Evolutionary conservation across 805 yeast genomes (phyloP).

Genomic region (Saccharomycopsis fermentans): DNA sequence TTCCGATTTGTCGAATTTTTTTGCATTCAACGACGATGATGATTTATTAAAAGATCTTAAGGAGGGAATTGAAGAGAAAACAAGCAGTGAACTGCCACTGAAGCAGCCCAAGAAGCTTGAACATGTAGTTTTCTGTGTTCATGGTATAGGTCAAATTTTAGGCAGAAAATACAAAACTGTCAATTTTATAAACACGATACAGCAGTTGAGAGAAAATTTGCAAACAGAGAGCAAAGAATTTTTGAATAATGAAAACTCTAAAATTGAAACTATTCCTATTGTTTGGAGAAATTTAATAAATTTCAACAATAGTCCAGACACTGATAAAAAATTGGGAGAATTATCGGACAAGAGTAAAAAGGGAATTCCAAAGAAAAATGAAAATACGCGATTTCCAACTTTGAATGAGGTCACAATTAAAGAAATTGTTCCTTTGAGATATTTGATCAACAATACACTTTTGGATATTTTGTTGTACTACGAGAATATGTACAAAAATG

Average conservation of each 20-base stretch:
- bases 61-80: conserved; percentile 23
- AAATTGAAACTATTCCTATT: conserved; percentile 79
- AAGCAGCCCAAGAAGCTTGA: conserved; percentile 26
- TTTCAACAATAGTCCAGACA: conserved; percentile 33
- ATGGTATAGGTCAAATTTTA: conserved; percentile 88
- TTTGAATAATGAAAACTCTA: conserved; percentile 42
- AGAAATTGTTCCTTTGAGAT: conserved; percentile 68
- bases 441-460: conserved; percentile 75
- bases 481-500: conserved; percentile 55
- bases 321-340: conserved; percentile 33
- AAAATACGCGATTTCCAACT: conserved; percentile 43
- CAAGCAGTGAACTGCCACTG: conserved; percentile 27
- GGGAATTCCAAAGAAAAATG: conserved; percentile 17
- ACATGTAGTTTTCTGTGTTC: conserved; percentile 73
- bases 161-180: conserved; percentile 72
- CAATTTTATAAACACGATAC: conserved; percentile 79
- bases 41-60: not conserved
- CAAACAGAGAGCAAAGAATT: conserved; percentile 38
- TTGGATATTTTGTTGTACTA: conserved; percentile 74
- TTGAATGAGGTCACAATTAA: conserved; percentile 65
- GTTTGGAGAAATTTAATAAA: conserved; percentile 80
- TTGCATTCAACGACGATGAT: not conserved
- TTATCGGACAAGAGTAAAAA: conserved; percentile 25
- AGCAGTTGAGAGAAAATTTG: conserved; percentile 49
- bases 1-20: not conserved